Conservation (phyloP, 2,329 filamentous ascomycete species). For the Xylaria sp. region DNA sequence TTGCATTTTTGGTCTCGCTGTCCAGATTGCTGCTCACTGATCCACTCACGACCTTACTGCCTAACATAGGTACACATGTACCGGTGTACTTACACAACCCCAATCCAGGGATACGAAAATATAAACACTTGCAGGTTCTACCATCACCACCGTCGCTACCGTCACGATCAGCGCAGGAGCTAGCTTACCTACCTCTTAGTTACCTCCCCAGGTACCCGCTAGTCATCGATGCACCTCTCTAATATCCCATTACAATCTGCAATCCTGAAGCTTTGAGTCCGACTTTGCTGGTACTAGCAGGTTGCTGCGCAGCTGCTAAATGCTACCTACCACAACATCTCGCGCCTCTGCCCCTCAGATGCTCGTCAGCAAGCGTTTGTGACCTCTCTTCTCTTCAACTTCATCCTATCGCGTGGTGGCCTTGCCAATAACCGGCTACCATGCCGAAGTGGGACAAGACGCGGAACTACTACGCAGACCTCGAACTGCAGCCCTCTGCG, state of each 20-base stretch:
- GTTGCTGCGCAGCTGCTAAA: background rate
- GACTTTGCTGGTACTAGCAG: background rate
- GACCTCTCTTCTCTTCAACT: conserved; percentile 18
- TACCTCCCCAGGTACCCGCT: background rate
- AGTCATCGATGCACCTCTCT: background rate
- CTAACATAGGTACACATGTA: background rate
- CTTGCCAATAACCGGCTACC: conserved; percentile 48
- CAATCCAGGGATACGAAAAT: conserved; percentile 11
- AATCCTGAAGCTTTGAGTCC: background rate
- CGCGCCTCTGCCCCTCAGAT: conserved; percentile 30
- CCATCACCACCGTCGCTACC: conserved; percentile 1
- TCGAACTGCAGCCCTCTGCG: conserved; percentile 76
- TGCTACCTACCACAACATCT: conserved; percentile 4
- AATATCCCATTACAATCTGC: background rate
- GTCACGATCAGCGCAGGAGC: background rate
- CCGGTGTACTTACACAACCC: background rate
- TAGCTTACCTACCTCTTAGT: background rate
- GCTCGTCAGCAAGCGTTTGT: conserved; percentile 20
- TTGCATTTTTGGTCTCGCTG: background rate
- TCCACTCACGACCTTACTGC: background rate
- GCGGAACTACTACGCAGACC: conserved; percentile 86
- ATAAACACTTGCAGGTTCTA: conserved; percentile 19
- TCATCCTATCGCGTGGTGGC: conserved; percentile 23
- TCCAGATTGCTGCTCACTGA: background rate
- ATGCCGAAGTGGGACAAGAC: conserved; percentile 77